These are phyloP conservation scores for Blastomyces gilchristii DNA, from an alignment of 2,329 filamentous ascomycete species.

Conservation along the genomic window DNA sequence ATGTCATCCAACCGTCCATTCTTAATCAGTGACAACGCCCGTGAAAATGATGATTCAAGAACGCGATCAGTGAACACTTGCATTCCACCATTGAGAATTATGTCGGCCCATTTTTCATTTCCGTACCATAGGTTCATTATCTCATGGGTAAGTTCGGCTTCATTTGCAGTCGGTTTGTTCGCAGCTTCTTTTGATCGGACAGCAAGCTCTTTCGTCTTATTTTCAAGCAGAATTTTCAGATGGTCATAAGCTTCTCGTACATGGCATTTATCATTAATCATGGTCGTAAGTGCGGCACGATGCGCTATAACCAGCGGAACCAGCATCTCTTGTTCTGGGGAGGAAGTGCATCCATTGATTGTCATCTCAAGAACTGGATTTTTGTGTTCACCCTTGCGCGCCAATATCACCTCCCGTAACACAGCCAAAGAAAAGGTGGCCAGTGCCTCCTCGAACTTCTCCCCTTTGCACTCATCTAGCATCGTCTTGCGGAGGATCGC, in stretches of 20 bases:
- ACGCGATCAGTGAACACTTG: slow-evolving; percentile 49
- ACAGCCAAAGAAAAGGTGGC: slow-evolving; percentile 75
- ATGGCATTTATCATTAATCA: slow-evolving; percentile 51
- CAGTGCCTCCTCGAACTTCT: slow-evolving; percentile 78
- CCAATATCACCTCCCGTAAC: slow-evolving; percentile 50
- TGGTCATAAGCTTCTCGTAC: slow-evolving; percentile 50
- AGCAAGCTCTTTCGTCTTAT: slow-evolving; percentile 50
- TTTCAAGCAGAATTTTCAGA: slow-evolving; percentile 54
- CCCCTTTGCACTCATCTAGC: slow-evolving; percentile 91
- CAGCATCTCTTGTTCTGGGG: slow-evolving; percentile 36
- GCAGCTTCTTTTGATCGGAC: slow-evolving; percentile 21
- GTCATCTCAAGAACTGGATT: slow-evolving; percentile 7
- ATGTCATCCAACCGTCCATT: slow-evolving; percentile 43
- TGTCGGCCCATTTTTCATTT: slow-evolving; percentile 61
- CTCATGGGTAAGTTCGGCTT: slow-evolving; percentile 42
- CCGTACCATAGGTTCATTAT: slow-evolving; percentile 66
- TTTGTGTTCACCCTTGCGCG: slow-evolving; percentile 27
- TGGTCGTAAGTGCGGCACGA: slow-evolving; percentile 52
- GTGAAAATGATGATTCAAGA: slow-evolving; percentile 56
- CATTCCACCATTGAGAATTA: slow-evolving; percentile 57
- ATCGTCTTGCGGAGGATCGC: slow-evolving; percentile 80
- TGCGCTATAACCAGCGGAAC: slow-evolving; percentile 63
- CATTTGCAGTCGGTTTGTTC: slow-evolving; percentile 27
- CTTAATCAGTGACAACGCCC: slow-evolving; percentile 60
- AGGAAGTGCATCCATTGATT: slow-evolving; percentile 41